Evolutionary conservation across 345 rosid genomes (phyloP).

Genomic region (Isatis tinctoria): DNA sequence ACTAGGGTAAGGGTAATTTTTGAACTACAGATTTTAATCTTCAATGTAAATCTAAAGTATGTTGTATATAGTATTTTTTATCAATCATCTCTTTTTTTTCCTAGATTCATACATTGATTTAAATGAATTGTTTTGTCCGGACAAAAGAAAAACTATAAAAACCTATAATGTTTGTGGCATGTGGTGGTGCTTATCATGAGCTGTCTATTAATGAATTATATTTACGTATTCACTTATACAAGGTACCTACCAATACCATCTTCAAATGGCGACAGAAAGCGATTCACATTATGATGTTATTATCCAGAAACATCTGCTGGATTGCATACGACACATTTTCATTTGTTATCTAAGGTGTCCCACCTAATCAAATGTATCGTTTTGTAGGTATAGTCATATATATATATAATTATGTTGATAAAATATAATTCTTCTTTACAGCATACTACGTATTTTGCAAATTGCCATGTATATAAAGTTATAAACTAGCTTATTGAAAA

Average conservation of each 20-base stretch:
- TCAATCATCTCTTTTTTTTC: background rate
- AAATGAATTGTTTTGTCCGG: background rate
- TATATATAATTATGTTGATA: background rate
- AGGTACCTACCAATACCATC: constrained; percentile 31
- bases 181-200: constrained; percentile 23
- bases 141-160: background rate
- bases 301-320: background rate
- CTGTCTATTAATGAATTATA: constrained; percentile 17
- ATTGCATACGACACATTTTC: constrained; percentile 12
- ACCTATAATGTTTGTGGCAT: background rate
- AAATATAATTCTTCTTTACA: background rate
- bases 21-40: background rate
- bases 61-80: background rate
- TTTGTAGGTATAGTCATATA: background rate
- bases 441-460: background rate
- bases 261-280: constrained; percentile 17
- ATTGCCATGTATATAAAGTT: background rate
- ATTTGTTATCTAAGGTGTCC: constrained; percentile 1
- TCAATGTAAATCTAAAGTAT: background rate
- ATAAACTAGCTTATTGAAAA: background rate
- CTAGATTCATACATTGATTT: background rate
- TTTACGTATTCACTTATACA: constrained; percentile 8
- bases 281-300: constrained; percentile 1
- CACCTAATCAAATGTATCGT: constrained; percentile 7
- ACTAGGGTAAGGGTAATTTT: background rate